Evolutionary conservation across 805 yeast species (phyloP), one percentile per base, ranked within the genome.

Genomic region (Saturnispora zaruensis): DNA sequence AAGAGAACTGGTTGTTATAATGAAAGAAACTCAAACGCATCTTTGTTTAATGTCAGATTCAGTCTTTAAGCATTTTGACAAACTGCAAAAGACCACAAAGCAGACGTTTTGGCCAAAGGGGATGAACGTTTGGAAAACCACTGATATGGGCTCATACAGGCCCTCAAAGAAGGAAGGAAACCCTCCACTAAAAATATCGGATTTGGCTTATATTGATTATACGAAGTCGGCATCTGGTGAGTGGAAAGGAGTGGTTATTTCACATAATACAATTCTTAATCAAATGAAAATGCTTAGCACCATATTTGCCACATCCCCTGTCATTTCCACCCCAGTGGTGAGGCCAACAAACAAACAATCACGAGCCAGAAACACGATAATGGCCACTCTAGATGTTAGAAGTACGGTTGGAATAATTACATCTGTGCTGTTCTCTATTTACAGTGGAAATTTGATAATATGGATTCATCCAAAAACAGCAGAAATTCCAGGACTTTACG

Each of bases 131-230:
- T 84, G 95, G 85, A 82, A 81, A 61, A 90, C 97, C 1, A 82
- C 86, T 21, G 97, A 90, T 59, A 76, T 91, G 69, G 97, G 97
- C 0, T 69, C 78, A 0, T 82, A 77, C 55, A 79, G 79, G 46
- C 69, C 79, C 28, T 76, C 81, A 3, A 80, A 76, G 56, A 76
- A 78, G 49, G 72, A 69, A 6, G 82, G 75, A 18, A 74, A 76
- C 1, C 87, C 90, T 1, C 78, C 85, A 0, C 67, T 81, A 42
- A 87, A 84, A 56, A 78, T 81, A 1, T 87, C 90, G 1, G 95
- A 87, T 59, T 69, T 93, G 51, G 96, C 98, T 0, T 93, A 93
- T 60, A 90, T 93, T 13, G 99, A 93, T 67, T 93, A 85, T 61
- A 80, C 93, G 0, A 78, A 90, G 57, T 84, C 95, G 1, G 95